Evolutionary conservation across 2,329 filamentous ascomycete species (phyloP).

Genomic region (Ceratocystis diversiconidia): DNA sequence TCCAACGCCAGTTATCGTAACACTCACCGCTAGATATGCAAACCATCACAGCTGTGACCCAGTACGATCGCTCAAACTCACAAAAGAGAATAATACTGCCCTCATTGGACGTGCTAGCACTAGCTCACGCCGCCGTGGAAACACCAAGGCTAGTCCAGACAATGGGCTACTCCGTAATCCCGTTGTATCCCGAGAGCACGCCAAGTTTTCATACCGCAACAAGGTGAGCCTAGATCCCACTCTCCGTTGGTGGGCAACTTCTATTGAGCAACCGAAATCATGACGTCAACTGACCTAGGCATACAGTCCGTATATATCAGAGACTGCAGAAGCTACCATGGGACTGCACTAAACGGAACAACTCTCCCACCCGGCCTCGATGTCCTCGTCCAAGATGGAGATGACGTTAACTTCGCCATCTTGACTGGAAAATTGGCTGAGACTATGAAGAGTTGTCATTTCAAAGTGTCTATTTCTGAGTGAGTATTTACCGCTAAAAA

Average conservation of each 20-base stretch:
- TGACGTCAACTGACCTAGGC: neutral
- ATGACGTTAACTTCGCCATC: constrained; percentile 13
- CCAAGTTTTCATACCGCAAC: constrained; percentile 13
- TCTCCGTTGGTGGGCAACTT: neutral
- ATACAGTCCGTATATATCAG: constrained; percentile 12
- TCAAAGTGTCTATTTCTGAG: neutral
- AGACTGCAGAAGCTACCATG: constrained; percentile 16
- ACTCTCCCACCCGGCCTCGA: neutral
- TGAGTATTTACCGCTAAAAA: neutral
- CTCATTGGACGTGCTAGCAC: constrained; percentile 16
- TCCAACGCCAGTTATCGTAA: neutral
- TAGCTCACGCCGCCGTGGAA: constrained; percentile 11
- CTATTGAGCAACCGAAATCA: no score
- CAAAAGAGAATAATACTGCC: constrained; percentile 1
- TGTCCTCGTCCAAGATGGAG: constrained; percentile 7
- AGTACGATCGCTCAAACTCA: constrained; percentile 10
- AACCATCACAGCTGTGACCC: constrained; percentile 1
- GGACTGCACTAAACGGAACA: constrained; percentile 15
- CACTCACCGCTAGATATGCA: neutral
- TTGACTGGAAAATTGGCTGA: constrained; percentile 11
- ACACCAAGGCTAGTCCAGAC: neutral
- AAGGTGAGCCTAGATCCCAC: neutral
- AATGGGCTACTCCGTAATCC: constrained; percentile 18
- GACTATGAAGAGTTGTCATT: neutral
- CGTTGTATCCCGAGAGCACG: constrained; percentile 16